Conservation (phyloP, 2,329 filamentous ascomycete genomes). For the Trichoderma simmonsii region DNA sequence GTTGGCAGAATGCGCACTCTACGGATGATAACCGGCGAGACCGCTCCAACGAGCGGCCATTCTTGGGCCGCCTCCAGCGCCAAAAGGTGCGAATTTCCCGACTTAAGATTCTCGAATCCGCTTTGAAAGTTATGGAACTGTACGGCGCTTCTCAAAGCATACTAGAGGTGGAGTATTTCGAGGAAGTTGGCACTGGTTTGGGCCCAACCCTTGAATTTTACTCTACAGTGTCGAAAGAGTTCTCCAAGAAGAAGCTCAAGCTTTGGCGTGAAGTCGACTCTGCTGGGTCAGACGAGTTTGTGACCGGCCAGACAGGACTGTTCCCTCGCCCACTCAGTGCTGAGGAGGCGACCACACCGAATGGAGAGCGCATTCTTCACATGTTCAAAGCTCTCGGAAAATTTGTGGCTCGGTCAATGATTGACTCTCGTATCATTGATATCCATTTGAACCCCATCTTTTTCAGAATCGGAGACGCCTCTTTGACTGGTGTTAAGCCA, state of each 20-base stretch:
- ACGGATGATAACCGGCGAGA: conserved; percentile 78
- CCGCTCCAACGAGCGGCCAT: conserved; percentile 84
- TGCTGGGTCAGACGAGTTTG: conserved; percentile 70
- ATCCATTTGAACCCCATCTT: conserved; percentile 97
- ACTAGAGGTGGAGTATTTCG: conserved; percentile 96
- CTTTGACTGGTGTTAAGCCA: conserved; percentile 62
- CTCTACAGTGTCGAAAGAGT: conserved; percentile 94
- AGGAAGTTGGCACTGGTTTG: conserved; percentile 93
- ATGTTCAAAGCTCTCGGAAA: conserved; percentile 93
- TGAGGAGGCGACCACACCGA: conserved; percentile 68
- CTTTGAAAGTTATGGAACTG: conserved; percentile 97
- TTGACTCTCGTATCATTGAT: conserved; percentile 96
- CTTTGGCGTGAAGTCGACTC: conserved; percentile 92
- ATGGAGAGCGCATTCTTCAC: conserved; percentile 83
- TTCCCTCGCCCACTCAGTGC: conserved; percentile 90
- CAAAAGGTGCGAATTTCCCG: conserved; percentile 98
- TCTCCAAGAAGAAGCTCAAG: conserved; percentile 94
- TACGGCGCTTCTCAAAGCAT: conserved; percentile 97
- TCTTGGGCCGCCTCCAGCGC: conserved; percentile 84
- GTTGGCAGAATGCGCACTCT: conserved; percentile 91
- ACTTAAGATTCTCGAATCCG: conserved; percentile 91
- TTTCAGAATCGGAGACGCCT: conserved; percentile 83
- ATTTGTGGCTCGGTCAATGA: conserved; percentile 96
- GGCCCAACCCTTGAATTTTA: conserved; percentile 97
- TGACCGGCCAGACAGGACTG: conserved; percentile 77